Base-by-base conservation (phyloP, 305 asterid species). In the Fraxinus sp. region DNA sequence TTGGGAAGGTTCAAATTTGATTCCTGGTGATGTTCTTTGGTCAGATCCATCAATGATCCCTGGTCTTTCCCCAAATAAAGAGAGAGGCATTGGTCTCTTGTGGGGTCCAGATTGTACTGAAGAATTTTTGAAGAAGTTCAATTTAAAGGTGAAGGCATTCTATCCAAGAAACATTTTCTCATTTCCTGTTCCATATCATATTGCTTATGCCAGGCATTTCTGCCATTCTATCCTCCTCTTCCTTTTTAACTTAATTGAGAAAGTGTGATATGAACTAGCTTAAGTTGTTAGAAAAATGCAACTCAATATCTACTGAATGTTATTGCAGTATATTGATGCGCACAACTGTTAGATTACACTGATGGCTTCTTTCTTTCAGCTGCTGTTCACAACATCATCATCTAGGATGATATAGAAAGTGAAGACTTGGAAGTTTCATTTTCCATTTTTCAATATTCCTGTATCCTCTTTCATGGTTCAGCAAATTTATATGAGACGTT, bases 71-170 rank as follows among this genome's bases (percentile, higher is more conserved):
- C 98, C 97, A 22, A 94, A 94, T 83, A 90, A 84, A 30, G 98
- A 94, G 88, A 90, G 98, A 84, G 99, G 98, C 74, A 93, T 94
- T 80, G 99, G 99, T 84, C 98, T 95, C 78, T 80, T 95, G 89
- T 95, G 94, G 94, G 98, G 97, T 81, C 97, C 97, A 5, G 98
- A 95, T 88, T 92, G 97, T 83, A 95, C 99, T 59, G 98, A 94
- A 84, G 97, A 94, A 22, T 95, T 95, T 85, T 83, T 95, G 80
- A 92, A 91, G 90, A 94, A 86, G 86, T 92, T 49, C 83, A 88
- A 89, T 80, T 79, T 94, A 22, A 94, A 92, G 97, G 98, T 94
- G 80, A 86, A 76, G 79, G 77, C 22, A 70, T 75, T 52, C 74
- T 77, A 62, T 79, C 62, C 70, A 30, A 68, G 32, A 2, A 52